Percentiles rank a stretch among this genome's conserved stretches.
These are phyloP conservation scores for Boletus smithii DNA, from an alignment of 1,284 basidiomycete genomes.

Conservation along the genomic window DNA sequence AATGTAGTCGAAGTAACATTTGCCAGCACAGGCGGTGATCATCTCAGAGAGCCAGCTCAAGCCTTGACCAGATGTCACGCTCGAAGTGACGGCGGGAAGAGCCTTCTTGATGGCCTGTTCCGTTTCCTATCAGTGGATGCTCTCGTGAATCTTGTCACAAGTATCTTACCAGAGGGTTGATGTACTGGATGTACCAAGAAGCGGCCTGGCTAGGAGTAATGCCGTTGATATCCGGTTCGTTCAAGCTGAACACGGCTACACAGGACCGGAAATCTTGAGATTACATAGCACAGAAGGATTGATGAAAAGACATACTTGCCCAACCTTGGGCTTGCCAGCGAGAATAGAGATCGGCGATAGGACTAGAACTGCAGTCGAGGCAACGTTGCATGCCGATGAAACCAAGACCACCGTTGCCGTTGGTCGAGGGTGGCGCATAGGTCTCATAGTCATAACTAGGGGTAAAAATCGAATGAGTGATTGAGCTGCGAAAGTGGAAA, in stretches of 20 bases:
- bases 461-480: not conserved
- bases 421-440: conserved; percentile 32
- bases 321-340: conserved; percentile 34
- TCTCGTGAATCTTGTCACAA: not conserved
- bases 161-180: conserved; percentile 35
- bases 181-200: conserved; percentile 36
- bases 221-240: conserved; percentile 35
- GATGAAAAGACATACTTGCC: conserved; percentile 23
- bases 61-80: conserved; percentile 28
- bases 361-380: conserved; percentile 37
- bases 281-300: not conserved
- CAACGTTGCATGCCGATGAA: conserved; percentile 44
- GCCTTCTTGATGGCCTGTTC: conserved; percentile 34
- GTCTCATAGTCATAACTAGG: conserved; percentile 40
- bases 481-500: not conserved
- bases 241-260: conserved; percentile 37
- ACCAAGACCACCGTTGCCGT: conserved; percentile 32
- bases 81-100: conserved; percentile 36
- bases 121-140: conserved; percentile 1
- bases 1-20: conserved; percentile 35
- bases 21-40: conserved; percentile 31
- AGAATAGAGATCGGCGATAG: conserved; percentile 31
- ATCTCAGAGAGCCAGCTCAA: conserved; percentile 36
- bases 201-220: conserved; percentile 33
- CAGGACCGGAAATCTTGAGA: not conserved